Evolutionary conservation across 352 stramenopile genomes (phyloP), one percentile per base, ranked within the genome.

Genomic region (Globisporangium echinulatum): DNA sequence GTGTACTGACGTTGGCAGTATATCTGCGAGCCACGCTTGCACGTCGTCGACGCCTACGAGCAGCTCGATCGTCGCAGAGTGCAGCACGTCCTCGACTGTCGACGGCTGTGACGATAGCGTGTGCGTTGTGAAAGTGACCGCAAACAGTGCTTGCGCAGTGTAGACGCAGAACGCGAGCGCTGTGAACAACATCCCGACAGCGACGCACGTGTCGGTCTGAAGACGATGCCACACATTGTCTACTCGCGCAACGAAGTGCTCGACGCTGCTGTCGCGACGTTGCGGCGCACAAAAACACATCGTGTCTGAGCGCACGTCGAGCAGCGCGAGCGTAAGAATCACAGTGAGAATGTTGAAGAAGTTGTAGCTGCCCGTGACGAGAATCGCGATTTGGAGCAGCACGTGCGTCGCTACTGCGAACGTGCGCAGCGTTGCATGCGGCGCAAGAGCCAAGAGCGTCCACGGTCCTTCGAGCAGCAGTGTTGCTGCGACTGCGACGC

Each of bases 291-390:
- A 25, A 25, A 25, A 17, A 17, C 33, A 13, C n/a, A 17, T 44
- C 5, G 1, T 17, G 10, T 44, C 14, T 2, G 1, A 14, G 36
- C 5, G 38, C 1, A 70, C 25, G 40, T 86, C 74, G n/a, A 86
- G 51, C 40, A 75, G 40, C 8, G 69, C 46, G 7, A 67, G 50
- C 11, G 71, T 72, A 49, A 84, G 48, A 9, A 77, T 37, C 10
- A 92, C 72, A 0, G 92, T 97, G 47, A 98, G 71, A 5, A 96
- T 6, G 69, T 98, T 98, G 78, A 98, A 97, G 56, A 96, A 97
- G 54, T 94, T 97, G 75, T 97, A 98, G 69, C 96, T 97, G 6
- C 93, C 91, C 11, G 89, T 97, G 33, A 90, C 54, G 37, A 96
- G 66, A 56, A 96, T 97, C 17, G 82, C 54, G 17, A 97, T 62